Evolutionary conservation across 192 early-diverging fungal genomes (phyloP), one percentile per base, ranked within the genome.

Genomic region (Coemansia sp.): DNA sequence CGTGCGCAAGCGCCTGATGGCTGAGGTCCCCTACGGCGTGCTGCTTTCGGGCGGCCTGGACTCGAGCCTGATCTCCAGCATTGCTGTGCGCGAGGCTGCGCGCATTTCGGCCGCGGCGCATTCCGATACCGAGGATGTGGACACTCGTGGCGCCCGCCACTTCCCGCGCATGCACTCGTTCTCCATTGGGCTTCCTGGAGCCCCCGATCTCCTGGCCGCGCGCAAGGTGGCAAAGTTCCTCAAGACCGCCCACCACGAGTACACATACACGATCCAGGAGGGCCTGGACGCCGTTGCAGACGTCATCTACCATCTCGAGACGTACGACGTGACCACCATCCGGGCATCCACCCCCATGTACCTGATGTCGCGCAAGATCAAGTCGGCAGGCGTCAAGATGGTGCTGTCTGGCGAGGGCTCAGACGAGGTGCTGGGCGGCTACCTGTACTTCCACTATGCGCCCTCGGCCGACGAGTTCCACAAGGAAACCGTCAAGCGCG

Each of bases 331-430:
- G 13, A 98, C 96, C 28, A 98, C 96, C 26, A 84, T 98, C 61
- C 87, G 96, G 41, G 96, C 96, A 3, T 94, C 91, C 19, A 98
- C 96, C n/a, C 96, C 96, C 53, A 98, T 98, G 96, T 98, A 97
- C 80, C 84, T 98, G 35, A 78, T 98, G 39, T 93, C 91, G 55
- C 88, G 96, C 58, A 96, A 94, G 82, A 96, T 98, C 84, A 98
- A 94, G 76, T 90, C 93, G 33, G 94, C 91, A 67, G 94, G 96
- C 37, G 96, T 98, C 75, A 98, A 98, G 86, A 98, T 98, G 96
- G 96, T 98, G 8, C 81, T 98, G 12, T 90, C 87, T 58, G 96
- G 96, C 46, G 96, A 98, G 71, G 96, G 96, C 50, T 78, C 87
- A 42, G 96, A 98, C 69, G 96, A 98, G 80, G 87, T 98, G 18